These are phyloP conservation scores for Geosmithia flava DNA, from an alignment of 2,329 filamentous ascomycete genomes.

Conservation along the genomic window DNA sequence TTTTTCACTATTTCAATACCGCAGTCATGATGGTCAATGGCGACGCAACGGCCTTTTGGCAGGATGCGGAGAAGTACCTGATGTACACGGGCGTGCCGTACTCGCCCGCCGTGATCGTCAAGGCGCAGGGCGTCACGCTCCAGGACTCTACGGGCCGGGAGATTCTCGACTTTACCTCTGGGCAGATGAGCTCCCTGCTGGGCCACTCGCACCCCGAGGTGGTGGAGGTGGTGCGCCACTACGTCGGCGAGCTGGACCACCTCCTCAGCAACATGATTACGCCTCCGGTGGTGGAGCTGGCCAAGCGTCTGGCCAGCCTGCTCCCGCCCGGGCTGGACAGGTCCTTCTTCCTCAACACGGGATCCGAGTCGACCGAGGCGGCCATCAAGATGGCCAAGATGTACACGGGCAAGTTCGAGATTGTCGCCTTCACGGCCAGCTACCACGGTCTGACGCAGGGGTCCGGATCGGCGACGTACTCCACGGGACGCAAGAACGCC, in stretches of 20 bases:
- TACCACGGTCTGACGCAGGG: conserved; percentile 51
- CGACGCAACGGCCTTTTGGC: not conserved
- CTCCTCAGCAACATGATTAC: conserved; percentile 47
- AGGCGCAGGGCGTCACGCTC: conserved; percentile 28
- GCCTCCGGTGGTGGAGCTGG: conserved; percentile 42
- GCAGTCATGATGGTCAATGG: not conserved
- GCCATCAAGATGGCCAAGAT: conserved; percentile 53
- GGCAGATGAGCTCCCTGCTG: conserved; percentile 47
- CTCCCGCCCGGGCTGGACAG: conserved; percentile 38
- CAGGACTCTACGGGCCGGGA: conserved; percentile 29
- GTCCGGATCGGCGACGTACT: conserved; percentile 41
- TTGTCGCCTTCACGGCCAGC: conserved; percentile 44
- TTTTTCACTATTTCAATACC: not conserved
- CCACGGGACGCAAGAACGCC: conserved; percentile 36
- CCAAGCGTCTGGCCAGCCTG: conserved; percentile 32
- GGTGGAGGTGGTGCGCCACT: conserved; percentile 34
- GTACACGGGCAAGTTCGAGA: conserved; percentile 52
- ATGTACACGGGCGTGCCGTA: conserved; percentile 13
- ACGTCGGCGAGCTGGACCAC: conserved; percentile 42
- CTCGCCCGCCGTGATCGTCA: conserved; percentile 24
- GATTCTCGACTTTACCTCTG: conserved; percentile 47
- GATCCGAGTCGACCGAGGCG: conserved; percentile 45
- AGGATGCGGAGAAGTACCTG: conserved; percentile 11
- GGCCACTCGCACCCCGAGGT: conserved; percentile 47
- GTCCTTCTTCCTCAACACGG: conserved; percentile 45